These are phyloP conservation scores for Boletus austroedulis DNA, from an alignment of 1,284 basidiomycete genomes.

Conservation along the genomic window DNA sequence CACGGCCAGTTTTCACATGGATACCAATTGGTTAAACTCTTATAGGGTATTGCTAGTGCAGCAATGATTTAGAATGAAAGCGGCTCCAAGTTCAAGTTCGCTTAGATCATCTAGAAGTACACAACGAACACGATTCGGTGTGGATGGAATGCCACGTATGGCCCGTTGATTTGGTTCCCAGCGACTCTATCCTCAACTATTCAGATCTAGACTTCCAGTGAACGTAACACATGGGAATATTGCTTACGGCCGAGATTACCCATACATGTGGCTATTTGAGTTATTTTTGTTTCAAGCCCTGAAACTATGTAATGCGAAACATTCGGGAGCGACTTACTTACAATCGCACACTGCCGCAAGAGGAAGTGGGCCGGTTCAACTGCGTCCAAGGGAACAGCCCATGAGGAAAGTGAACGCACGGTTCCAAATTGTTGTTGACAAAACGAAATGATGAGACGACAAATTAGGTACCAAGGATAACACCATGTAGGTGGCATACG, in stretches of 20 bases:
- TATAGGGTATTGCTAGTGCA: too few relatives aligned
- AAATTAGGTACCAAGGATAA: neutral
- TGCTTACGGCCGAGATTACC: neutral
- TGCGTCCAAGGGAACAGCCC: neutral
- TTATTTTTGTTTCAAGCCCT: neutral
- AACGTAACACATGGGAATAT: neutral
- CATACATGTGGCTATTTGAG: neutral
- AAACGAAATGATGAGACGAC: neutral
- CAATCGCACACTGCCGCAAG: neutral
- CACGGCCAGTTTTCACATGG: too few relatives aligned
- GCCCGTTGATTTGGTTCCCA: neutral
- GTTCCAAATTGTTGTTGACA: neutral
- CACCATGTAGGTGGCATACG: conserved; percentile 28
- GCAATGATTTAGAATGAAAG: neutral
- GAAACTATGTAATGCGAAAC: neutral
- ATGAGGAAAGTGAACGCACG: neutral
- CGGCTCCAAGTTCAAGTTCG: too few relatives aligned
- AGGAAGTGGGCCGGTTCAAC: neutral
- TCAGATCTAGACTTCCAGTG: neutral
- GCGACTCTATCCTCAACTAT: neutral
- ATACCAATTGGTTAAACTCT: too few relatives aligned
- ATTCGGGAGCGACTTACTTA: neutral
- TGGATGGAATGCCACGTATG: neutral
- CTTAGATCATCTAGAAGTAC: neutral
- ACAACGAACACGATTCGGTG: neutral